Base-by-base conservation (phyloP, 192 early-diverging fungal species). In the Umbelopsis sp. region DNA sequence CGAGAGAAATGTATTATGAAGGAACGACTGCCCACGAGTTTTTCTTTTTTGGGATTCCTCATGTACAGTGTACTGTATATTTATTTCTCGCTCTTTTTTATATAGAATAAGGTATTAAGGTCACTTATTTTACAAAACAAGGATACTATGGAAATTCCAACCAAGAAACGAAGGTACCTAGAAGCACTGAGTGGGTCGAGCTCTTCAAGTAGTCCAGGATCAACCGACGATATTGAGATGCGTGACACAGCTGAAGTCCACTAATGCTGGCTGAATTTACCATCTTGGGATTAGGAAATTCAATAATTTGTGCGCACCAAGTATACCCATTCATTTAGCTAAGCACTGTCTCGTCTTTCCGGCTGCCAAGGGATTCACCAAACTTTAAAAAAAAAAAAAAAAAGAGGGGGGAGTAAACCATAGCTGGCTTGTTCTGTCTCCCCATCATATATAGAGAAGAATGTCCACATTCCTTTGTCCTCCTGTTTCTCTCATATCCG, bases 91-190 rank as follows among this genome's bases (percentile, higher is more conserved):
- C 4, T 29, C 3, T 56, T 56, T 56, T 17, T 7, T 10, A 4
- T 26, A 4, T 62, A 62, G 56, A 62, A 62, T 20, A 62, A 62
- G 56, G 56, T 62, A n/a, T 31, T 62, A 17, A 22, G 56, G 26
- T 62, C 56, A 11, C 56, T 62, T 2, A 62, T 62, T 7, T 32
- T 62, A 20, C 56, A 62, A 34, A 62, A 62, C 17, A 62, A 62
- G 29, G 56, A 62, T 62, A 20, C 56, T n/a, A 62, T 62, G 56
- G 56, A 62, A 17, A 62, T 62, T 34, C 56, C 56, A 14, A 62
- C 29, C 26, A 62, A 62, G 26, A 62, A 62, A 32, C 56, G 56
- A 62, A 31, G 31, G 20, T 62, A 34, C 34, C n/a, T 62, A 11
- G 56, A 62, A 62, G 56, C 56, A 17, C 26, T 26, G 34, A 16